Percentiles rank a stretch among this genome's conserved stretches.
phyloP scores from a whole-genome alignment of 2,329 filamentous ascomycete genomes.

The Ophiostoma tasmaniense region DNA sequence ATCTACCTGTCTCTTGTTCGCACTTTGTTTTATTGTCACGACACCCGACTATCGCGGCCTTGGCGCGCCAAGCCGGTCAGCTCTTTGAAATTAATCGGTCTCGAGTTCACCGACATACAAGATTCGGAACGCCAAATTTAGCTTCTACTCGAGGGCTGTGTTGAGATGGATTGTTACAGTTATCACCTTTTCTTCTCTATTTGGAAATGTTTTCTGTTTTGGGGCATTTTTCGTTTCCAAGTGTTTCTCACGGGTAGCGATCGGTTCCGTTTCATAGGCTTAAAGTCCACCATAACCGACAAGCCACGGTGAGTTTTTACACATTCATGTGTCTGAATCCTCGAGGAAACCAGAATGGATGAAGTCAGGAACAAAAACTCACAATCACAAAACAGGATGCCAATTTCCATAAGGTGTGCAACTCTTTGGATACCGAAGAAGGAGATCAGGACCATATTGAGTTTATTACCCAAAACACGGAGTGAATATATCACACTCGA shows the following conservation, averaged over 20 bases:
- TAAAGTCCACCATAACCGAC: no score
- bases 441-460: not conserved
- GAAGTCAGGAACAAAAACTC: not conserved
- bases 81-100: not conserved
- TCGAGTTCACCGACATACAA: not conserved
- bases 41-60: not conserved
- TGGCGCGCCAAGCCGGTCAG: not conserved
- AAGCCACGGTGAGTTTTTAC: no score
- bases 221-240: not conserved
- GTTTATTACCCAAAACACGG: not conserved
- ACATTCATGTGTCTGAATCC: no score
- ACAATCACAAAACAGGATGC: not conserved
- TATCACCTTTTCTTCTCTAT: not conserved
- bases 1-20: not conserved
- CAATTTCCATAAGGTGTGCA: not conserved
- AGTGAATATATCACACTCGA: no score
- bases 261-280: no score
- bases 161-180: not conserved
- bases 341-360: no score
- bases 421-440: not conserved
- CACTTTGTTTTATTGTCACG: not conserved
- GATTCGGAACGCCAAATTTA: not conserved
- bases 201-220: not conserved
- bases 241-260: not conserved
- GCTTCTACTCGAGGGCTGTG: not conserved